Percentiles rank a stretch among this genome's conserved stretches.
Evolutionary conservation across 352 stramenopile genomes (phyloP).

Genomic region (Discostella stelligera): DNA sequence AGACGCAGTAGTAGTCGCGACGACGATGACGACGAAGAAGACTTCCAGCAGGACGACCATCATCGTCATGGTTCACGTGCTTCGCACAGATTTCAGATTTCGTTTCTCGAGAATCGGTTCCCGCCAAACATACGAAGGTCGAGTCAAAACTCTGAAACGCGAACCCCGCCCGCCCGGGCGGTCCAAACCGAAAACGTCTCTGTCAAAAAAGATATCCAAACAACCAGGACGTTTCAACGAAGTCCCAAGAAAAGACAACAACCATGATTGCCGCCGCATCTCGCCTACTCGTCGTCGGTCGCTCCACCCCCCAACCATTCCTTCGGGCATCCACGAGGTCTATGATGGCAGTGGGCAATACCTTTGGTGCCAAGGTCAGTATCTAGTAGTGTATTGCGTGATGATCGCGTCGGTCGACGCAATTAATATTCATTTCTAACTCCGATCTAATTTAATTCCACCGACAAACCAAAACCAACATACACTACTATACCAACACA

Average conservation of each 20-base stretch:
- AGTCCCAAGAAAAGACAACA: neutral
- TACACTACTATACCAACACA: too few relatives aligned
- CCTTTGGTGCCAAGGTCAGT: constrained; percentile 25
- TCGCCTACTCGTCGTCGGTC: neutral
- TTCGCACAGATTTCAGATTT: too few relatives aligned
- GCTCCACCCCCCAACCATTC: neutral
- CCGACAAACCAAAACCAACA: neutral
- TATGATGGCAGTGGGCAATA: constrained; percentile 15
- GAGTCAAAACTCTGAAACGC: neutral
- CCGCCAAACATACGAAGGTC: neutral
- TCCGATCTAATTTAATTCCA: too few relatives aligned
- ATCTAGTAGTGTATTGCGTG: too few relatives aligned
- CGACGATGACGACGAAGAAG: neutral
- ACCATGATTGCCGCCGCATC: neutral
- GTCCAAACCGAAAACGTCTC: too few relatives aligned
- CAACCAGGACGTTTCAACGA: neutral
- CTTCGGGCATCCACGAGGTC: constrained; percentile 17
- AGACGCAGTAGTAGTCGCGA: neutral
- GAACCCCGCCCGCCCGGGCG: neutral
- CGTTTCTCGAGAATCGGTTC: too few relatives aligned
- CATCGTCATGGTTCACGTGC: neutral
- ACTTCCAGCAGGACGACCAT: neutral
- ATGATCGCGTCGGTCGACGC: too few relatives aligned
- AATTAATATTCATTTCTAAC: neutral
- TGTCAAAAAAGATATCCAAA: neutral